Percentiles rank a stretch among this genome's conserved stretches.
These are phyloP conservation scores for Leccinum pachyderme DNA, from an alignment of 1,284 basidiomycete species.

Conservation along the genomic window DNA sequence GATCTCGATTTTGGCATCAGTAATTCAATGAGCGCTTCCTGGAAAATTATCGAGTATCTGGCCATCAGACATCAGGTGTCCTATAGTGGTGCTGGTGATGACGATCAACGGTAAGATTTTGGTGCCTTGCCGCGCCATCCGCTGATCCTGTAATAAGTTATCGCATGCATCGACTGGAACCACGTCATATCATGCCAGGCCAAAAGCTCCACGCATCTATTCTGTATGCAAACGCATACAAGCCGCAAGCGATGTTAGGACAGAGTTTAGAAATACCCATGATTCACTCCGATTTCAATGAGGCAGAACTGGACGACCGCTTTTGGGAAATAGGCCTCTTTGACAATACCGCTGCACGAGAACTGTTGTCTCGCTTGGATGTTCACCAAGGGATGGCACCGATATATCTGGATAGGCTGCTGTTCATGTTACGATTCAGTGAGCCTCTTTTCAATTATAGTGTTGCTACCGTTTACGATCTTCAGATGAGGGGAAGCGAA, in stretches of 20 bases:
- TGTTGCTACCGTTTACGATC: not conserved
- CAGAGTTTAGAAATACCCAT: constrained; percentile 26
- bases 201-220: constrained; percentile 31
- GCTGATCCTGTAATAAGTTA: not conserved
- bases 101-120: constrained; percentile 15
- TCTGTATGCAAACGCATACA: constrained; percentile 26
- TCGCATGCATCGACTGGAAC: constrained; percentile 19
- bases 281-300: constrained; percentile 7
- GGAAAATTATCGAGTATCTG: constrained; percentile 26
- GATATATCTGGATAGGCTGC: constrained; percentile 24
- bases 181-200: constrained; percentile 30
- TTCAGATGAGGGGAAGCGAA: constrained; percentile 25
- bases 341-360: constrained; percentile 18
- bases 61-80: constrained; percentile 30
- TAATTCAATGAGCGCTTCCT: constrained; percentile 20
- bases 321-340: constrained; percentile 29
- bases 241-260: constrained; percentile 23
- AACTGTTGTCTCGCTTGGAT: constrained; percentile 12
- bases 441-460: not conserved
- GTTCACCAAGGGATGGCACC: constrained; percentile 12
- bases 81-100: constrained; percentile 11
- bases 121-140: not conserved
- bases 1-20: constrained; percentile 22
- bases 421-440: constrained; percentile 31
- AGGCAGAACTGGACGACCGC: not conserved